Evolutionary conservation across 2,329 filamentous ascomycete genomes (phyloP).

Genomic region (Cladosporium austrohemisphaericum): DNA sequence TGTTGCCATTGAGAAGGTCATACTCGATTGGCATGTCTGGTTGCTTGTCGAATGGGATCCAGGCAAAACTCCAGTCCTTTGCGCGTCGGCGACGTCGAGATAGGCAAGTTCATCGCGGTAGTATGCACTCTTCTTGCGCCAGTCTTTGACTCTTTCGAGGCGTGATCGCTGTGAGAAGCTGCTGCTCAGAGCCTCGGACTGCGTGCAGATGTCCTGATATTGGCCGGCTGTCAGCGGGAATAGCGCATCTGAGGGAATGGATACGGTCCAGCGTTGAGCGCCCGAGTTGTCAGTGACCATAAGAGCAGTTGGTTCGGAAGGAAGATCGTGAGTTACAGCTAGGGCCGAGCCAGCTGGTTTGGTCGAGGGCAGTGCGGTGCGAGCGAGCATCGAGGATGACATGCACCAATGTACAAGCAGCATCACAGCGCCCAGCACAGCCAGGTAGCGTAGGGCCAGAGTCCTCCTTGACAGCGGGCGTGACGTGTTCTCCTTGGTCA

Average conservation of each 20-base stretch:
- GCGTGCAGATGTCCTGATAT: constrained; percentile 65
- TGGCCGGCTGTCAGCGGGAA: constrained; percentile 66
- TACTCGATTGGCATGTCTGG: constrained; percentile 60
- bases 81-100: constrained; percentile 70
- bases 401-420: constrained; percentile 12
- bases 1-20: constrained; percentile 76
- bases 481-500: constrained; percentile 14
- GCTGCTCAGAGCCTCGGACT: constrained; percentile 44
- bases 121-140: constrained; percentile 50
- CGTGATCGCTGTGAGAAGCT: constrained; percentile 27
- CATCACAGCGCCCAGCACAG: constrained; percentile 18
- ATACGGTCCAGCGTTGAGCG: constrained; percentile 73
- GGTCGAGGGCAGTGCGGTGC: constrained; percentile 13
- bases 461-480: constrained; percentile 11
- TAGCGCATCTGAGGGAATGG: constrained; percentile 62
- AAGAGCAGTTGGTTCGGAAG: constrained; percentile 68
- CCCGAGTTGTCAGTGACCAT: constrained; percentile 64
- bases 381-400: constrained; percentile 1
- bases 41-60: constrained; percentile 30
- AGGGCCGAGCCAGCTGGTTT: constrained; percentile 10
- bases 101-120: constrained; percentile 65
- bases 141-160: constrained; percentile 36
- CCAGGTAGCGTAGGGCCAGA: constrained; percentile 18
- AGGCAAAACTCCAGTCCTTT: constrained; percentile 53
- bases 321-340: constrained; percentile 48